A percentile compares a stretch with the other conserved stretches of the same genome.
phyloP scores from a whole-genome alignment of 768 basidiomycete species.

The Termitomyces sp. region DNA sequence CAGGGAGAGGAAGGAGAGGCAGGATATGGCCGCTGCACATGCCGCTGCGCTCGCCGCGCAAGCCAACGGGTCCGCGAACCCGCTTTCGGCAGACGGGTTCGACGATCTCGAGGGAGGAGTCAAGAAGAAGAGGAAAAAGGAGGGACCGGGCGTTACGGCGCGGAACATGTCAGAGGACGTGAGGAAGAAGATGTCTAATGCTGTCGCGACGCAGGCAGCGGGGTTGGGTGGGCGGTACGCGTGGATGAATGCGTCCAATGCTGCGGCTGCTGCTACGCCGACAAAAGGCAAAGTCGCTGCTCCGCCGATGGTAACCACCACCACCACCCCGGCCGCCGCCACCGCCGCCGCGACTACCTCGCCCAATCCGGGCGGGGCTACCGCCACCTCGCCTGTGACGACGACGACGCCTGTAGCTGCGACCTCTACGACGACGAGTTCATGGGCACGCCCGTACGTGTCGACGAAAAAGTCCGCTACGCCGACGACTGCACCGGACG shows the following conservation, averaged over 20 bases:
- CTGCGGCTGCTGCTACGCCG: constrained; percentile 32
- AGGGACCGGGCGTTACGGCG: constrained; percentile 79
- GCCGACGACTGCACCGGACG: constrained; percentile 25
- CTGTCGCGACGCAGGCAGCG: constrained; percentile 84
- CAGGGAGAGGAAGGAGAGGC: constrained; percentile 73
- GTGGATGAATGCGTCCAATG: constrained; percentile 77
- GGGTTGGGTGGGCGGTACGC: constrained; percentile 78
- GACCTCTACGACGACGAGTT: constrained; percentile 25
- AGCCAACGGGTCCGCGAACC: constrained; percentile 30
- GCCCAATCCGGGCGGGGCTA: not conserved
- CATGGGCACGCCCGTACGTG: constrained; percentile 63
- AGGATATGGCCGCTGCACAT: constrained; percentile 66
- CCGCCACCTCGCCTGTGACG: not conserved
- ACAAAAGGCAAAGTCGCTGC: constrained; percentile 24
- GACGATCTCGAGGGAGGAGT: constrained; percentile 48
- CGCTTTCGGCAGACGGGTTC: constrained; percentile 19
- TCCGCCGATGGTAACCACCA: not conserved
- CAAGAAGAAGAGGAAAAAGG: constrained; percentile 81
- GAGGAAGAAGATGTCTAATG: constrained; percentile 88
- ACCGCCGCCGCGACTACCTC: constrained; percentile 14
- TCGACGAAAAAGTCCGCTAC: constrained; percentile 41
- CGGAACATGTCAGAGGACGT: constrained; percentile 90
- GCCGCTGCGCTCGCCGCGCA: constrained; percentile 59
- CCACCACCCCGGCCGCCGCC: constrained; percentile 11
- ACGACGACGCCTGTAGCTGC: constrained; percentile 22